These are phyloP conservation scores for Candida michaelii DNA, from an alignment of 805 yeast genomes.

Conservation along the genomic window DNA sequence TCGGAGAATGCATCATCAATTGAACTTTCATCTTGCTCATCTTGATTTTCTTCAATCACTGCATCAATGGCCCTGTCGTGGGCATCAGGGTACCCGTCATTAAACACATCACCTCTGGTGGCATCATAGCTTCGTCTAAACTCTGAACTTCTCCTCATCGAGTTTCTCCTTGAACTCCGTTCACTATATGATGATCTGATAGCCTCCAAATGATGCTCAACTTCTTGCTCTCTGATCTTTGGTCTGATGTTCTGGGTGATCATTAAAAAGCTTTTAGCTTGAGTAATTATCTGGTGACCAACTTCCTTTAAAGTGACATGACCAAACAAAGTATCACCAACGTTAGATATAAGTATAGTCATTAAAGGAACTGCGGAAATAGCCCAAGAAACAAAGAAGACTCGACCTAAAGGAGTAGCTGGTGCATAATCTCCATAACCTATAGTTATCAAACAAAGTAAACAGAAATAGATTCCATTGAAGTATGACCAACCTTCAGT, in stretches of 20 bases:
- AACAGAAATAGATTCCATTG: slow-evolving; percentile 70
- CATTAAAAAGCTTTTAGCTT: too few species aligned
- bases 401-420: slow-evolving; percentile 58
- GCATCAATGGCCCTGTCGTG: background rate
- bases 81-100: background rate
- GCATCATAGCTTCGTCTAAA: background rate
- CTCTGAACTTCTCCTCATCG: slow-evolving; percentile 1
- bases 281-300: too few species aligned
- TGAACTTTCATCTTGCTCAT: background rate
- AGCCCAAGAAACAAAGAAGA: slow-evolving; percentile 79
- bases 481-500: slow-evolving; percentile 75
- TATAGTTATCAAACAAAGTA: slow-evolving; percentile 72
- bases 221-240: background rate
- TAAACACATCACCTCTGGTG: background rate
- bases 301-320: slow-evolving; percentile 11
- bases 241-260: background rate
- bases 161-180: too few species aligned
- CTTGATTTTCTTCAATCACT: background rate
- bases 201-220: slow-evolving; percentile 1
- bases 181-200: slow-evolving; percentile 4
- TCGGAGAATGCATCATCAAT: slow-evolving; percentile 3
- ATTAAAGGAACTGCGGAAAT: slow-evolving; percentile 80
- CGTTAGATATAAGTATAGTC: slow-evolving; percentile 73
- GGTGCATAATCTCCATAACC: slow-evolving; percentile 85
- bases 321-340: slow-evolving; percentile 60